Percentiles rank a stretch among this genome's conserved stretches.
Conservation (phyloP, 208 protist genomes). For the Acanthamoeba royreba region DNA sequence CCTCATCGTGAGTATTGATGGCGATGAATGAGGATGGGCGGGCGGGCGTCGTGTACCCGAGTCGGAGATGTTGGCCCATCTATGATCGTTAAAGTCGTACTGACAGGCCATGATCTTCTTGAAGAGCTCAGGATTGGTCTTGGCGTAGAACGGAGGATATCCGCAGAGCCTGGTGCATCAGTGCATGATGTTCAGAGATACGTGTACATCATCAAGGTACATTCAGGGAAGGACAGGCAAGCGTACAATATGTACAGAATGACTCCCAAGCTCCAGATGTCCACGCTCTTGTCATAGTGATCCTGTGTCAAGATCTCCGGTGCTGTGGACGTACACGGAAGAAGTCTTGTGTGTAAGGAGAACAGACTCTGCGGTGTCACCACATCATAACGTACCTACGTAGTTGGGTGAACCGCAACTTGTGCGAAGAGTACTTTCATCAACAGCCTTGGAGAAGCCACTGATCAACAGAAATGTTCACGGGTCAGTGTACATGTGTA, state of each 20-base stretch:
- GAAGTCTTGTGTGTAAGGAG: neutral
- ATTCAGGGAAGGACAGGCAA: neutral
- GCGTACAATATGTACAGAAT: slow-evolving; percentile 24
- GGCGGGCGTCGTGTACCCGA: neutral
- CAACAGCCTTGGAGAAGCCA: slow-evolving; percentile 30
- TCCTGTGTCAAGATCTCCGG: slow-evolving; percentile 33
- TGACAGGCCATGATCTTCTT: slow-evolving; percentile 65
- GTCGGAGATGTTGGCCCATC: slow-evolving; percentile 3
- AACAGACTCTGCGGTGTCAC: neutral
- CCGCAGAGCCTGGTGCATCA: slow-evolving; percentile 55
- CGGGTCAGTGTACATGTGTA: too few relatives aligned
- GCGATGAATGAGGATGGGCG: neutral
- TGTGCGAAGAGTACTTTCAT: neutral
- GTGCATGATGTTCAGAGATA: neutral
- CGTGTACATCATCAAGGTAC: neutral
- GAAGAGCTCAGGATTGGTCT: slow-evolving; percentile 66
- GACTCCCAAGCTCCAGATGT: slow-evolving; percentile 24
- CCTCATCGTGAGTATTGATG: neutral
- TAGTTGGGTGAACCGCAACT: slow-evolving; percentile 13
- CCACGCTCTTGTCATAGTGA: slow-evolving; percentile 30
- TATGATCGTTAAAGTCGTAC: slow-evolving; percentile 62
- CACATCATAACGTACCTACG: neutral
- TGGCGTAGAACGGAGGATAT: slow-evolving; percentile 69
- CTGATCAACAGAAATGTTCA: too few relatives aligned
- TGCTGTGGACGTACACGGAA: neutral